Conservation (phyloP, 192 early-diverging fungal species). For the Umbelopsis sp. region DNA sequence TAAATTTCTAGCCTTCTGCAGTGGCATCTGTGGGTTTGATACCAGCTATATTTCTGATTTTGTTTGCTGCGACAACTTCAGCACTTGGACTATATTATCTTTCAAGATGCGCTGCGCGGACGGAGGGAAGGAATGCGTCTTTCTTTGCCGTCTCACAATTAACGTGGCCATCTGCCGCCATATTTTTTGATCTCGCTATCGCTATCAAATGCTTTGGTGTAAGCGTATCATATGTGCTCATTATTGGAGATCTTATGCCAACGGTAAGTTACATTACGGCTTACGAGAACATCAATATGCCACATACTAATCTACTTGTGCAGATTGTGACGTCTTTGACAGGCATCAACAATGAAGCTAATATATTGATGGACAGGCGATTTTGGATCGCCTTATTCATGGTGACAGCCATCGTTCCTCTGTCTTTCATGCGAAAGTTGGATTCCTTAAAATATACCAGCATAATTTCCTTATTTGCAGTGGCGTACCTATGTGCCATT, state of each 20-base stretch:
- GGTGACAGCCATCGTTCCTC: constrained; percentile 62
- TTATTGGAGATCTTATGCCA: constrained; percentile 87
- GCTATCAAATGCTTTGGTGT: constrained; percentile 97
- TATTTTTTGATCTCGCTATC: constrained; percentile 90
- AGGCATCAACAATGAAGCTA: constrained; percentile 6
- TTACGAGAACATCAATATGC: constrained; percentile 23
- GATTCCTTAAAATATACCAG: constrained; percentile 88
- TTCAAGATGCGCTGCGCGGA: constrained; percentile 67
- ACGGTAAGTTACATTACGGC: constrained; percentile 46
- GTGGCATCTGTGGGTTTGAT: constrained; percentile 77
- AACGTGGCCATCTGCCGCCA: constrained; percentile 85
- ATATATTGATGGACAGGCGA: constrained; percentile 53
- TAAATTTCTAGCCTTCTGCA: constrained; percentile 64
- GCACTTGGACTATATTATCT: constrained; percentile 84
- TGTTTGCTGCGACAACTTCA: constrained; percentile 70
- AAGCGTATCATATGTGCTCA: constrained; percentile 86
- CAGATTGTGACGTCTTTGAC: constrained; percentile 11
- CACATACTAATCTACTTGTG: not conserved
- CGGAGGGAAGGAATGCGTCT: constrained; percentile 70
- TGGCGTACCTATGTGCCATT: constrained; percentile 83
- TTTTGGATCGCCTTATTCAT: constrained; percentile 85
- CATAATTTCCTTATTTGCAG: constrained; percentile 74
- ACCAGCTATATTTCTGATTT: constrained; percentile 74
- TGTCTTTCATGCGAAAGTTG: constrained; percentile 74
- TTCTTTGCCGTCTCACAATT: constrained; percentile 87